Base-by-base conservation (phyloP, 2,329 filamentous ascomycete genomes). In the Hypomyces rosellus region DNA sequence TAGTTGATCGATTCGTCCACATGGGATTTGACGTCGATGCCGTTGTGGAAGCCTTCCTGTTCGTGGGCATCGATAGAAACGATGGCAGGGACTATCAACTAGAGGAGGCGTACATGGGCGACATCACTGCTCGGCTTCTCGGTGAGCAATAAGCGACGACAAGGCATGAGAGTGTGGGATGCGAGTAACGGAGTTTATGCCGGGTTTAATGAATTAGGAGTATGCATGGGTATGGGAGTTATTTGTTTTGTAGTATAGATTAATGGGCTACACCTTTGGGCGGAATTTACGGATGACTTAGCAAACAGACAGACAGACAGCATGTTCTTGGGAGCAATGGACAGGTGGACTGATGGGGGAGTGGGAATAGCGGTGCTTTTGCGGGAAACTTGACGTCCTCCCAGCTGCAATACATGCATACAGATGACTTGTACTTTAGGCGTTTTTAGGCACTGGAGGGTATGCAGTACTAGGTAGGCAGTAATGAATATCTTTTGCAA, bases 21-120 rank as follows among this genome's bases (percentile, higher is more conserved):
- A 97, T 97, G 92, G 92, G 92, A 11, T 97, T 97, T 60, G 84
- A 89, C 50, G 79, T 95, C 2, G 87, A 91, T 45, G 77, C 80
- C n/a, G 89, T 97, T 1, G 89, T 96, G 0, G 80, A 86, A 9
- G 88, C 89, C 0, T 95, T 96, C 62, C 77, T 85, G 47, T 87
- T 80, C 54, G 84, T 93, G 7, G 87, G 88, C 5, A 91, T 96
- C 57, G 88, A 92, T 55, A 80, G 81, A 15, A 89, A 86, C 58
- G 80, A 78, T 22, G 90, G 90, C 0, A 75, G 85, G 57, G 87
- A 93, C 63, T 93, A 95, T 65, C 84, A 88, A 60, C 73, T 96
- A n/a, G 89, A 95, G 63, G 88, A 93, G 61, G 89, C 85, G 1
- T 91, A 90, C 59, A 89, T 95, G 80, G 89, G 88, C 3, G 90